Conservation (phyloP, 177 flowering plant species). For the Vitis hybrid region DNA sequence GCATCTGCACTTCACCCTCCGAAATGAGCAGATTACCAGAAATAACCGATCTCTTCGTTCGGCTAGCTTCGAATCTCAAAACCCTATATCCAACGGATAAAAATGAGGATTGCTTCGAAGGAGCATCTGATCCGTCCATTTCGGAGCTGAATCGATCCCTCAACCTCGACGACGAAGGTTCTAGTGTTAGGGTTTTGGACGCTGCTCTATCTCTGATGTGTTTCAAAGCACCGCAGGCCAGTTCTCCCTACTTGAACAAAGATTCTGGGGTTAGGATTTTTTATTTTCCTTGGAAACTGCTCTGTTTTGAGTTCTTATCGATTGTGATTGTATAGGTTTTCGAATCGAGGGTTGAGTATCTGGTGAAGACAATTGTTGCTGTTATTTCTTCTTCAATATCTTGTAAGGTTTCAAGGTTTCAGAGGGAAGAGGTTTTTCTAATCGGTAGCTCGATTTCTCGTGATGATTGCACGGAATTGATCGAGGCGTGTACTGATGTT, state of each 20-base stretch:
- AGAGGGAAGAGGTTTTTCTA: slow-evolving; percentile 36
- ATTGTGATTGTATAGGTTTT: slow-evolving; percentile 38
- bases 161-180: slow-evolving; percentile 31
- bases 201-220: slow-evolving; percentile 74
- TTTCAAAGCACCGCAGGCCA: slow-evolving; percentile 64
- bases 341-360: slow-evolving; percentile 32
- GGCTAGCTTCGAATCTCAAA: slow-evolving; percentile 44
- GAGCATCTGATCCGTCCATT: slow-evolving; percentile 24
- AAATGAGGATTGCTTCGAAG: slow-evolving; percentile 10
- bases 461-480: slow-evolving; percentile 32
- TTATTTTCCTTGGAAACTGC: not conserved
- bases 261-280: not conserved
- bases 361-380: slow-evolving; percentile 42
- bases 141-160: slow-evolving; percentile 54
- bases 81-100: slow-evolving; percentile 15
- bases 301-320: not conserved
- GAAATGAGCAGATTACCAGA: slow-evolving; percentile 25
- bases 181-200: slow-evolving; percentile 63
- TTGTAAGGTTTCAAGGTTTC: slow-evolving; percentile 38
- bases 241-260: not conserved
- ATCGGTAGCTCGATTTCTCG: slow-evolving; percentile 51
- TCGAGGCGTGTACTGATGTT: slow-evolving; percentile 37
- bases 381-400: slow-evolving; percentile 49
- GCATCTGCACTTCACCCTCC: no score
- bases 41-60: slow-evolving; percentile 46